Conservation (phyloP, 2,329 filamentous ascomycete genomes). For the Karstenula rhodostoma region DNA sequence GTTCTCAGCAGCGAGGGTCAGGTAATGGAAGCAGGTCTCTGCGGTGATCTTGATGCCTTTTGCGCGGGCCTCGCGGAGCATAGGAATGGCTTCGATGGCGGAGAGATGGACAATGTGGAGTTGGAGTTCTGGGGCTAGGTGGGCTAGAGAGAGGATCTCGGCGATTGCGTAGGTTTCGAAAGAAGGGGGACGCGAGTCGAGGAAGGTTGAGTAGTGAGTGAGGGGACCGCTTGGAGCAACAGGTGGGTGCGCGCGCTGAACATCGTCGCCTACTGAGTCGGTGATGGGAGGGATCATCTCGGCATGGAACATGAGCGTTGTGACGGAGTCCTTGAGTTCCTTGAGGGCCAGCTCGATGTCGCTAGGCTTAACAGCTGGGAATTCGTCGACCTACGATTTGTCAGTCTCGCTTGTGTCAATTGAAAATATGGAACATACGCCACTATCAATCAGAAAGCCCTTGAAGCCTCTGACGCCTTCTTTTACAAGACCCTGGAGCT, state of each 20-base stretch:
- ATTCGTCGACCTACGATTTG: conserved; percentile 80
- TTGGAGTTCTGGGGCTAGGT: conserved; percentile 80
- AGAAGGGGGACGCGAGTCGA: conserved; percentile 84
- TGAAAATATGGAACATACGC: conserved; percentile 66
- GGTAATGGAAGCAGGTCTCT: conserved; percentile 95
- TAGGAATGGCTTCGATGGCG: conserved; percentile 84
- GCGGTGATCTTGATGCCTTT: conserved; percentile 86
- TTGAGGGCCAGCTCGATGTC: conserved; percentile 84
- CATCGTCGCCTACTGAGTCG: conserved; percentile 79
- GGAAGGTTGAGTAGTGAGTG: conserved; percentile 85
- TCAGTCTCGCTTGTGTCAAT: conserved; percentile 13
- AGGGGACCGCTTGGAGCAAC: conserved; percentile 75
- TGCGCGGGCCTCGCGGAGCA: conserved; percentile 76
- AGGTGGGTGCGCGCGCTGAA: conserved; percentile 74
- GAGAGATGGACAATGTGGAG: conserved; percentile 95
- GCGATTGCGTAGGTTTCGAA: conserved; percentile 93
- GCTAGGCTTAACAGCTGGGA: conserved; percentile 82
- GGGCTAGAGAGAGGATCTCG: conserved; percentile 82
- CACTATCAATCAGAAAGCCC: conserved; percentile 95
- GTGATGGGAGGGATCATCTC: conserved; percentile 95
- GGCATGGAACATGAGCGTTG: conserved; percentile 98
- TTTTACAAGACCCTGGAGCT: conserved; percentile 81
- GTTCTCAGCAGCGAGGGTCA: conserved; percentile 82
- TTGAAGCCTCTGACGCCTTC: conserved; percentile 95
- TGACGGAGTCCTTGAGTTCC: conserved; percentile 80